phyloP scores from a whole-genome alignment of 179 eudicot genomes.

The Beta corolliflora region DNA sequence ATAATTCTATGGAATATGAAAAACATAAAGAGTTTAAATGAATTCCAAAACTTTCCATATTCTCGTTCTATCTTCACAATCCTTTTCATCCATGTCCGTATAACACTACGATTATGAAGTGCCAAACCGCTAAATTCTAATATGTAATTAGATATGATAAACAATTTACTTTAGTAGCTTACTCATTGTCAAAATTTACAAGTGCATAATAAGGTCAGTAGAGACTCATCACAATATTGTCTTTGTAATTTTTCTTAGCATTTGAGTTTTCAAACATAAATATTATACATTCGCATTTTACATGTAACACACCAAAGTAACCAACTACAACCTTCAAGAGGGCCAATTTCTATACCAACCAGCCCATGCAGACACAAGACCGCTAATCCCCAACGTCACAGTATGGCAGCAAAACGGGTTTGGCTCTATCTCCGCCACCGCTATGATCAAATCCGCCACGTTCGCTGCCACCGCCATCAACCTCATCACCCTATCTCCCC shows the following conservation, averaged over 20 bases:
- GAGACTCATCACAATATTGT: not conserved
- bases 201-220: not conserved
- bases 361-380: conserved; percentile 98
- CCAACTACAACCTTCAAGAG: conserved; percentile 21
- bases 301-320: not conserved
- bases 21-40: no score
- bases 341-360: conserved; percentile 99
- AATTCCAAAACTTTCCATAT: no score
- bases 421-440: conserved; percentile 85
- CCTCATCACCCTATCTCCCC: conserved; percentile 88
- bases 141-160: no score
- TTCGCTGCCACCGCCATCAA: conserved; percentile 89
- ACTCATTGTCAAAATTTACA: no score
- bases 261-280: not conserved
- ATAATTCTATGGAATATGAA: no score
- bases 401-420: conserved; percentile 85
- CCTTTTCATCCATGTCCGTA: no score
- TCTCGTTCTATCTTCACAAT: no score
- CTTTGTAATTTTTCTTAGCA: not conserved
- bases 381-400: conserved; percentile 83
- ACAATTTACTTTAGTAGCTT: no score
- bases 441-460: conserved; percentile 84
- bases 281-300: conserved; percentile 3
- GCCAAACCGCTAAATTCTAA: no score
- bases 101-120: no score